Evolutionary conservation across 2,329 filamentous ascomycete genomes (phyloP).

Genomic region (Xylaria sp.): DNA sequence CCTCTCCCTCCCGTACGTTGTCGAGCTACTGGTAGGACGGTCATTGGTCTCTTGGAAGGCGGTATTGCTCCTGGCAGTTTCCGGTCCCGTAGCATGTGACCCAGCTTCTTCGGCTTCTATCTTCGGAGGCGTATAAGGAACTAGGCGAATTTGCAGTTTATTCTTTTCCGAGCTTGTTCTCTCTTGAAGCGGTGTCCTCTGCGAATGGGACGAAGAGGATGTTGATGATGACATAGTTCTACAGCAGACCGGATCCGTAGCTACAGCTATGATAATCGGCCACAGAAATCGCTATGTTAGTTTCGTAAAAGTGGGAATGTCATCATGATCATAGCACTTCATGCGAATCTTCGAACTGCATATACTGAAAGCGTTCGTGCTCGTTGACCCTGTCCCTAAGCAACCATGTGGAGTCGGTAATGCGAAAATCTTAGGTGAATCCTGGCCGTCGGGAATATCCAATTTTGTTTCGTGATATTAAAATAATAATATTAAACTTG

Average conservation of each 20-base stretch:
- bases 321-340: conserved; percentile 42
- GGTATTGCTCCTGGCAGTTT: conserved; percentile 37
- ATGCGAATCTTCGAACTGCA: conserved; percentile 27
- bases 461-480: conserved; percentile 35
- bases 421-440: conserved; percentile 18
- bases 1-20: conserved; percentile 44
- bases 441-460: conserved; percentile 4
- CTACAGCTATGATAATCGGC: conserved; percentile 27
- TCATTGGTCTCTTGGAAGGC: conserved; percentile 36
- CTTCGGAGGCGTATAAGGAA: conserved; percentile 61
- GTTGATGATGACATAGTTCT: conserved; percentile 51
- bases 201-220: conserved; percentile 45
- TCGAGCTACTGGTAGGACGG: conserved; percentile 39
- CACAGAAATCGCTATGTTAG: conserved; percentile 33
- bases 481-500: conserved; percentile 32
- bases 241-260: conserved; percentile 33
- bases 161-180: conserved; percentile 57
- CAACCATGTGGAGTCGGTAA: conserved; percentile 32
- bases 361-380: conserved; percentile 28
- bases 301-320: conserved; percentile 35
- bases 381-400: conserved; percentile 21
- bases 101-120: conserved; percentile 45
- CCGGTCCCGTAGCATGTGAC: conserved; percentile 40
- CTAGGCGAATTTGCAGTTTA: conserved; percentile 58
- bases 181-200: conserved; percentile 53